Evolutionary conservation across 208 protist species (phyloP).

Genomic region (Leishmania martiniquensis): DNA sequence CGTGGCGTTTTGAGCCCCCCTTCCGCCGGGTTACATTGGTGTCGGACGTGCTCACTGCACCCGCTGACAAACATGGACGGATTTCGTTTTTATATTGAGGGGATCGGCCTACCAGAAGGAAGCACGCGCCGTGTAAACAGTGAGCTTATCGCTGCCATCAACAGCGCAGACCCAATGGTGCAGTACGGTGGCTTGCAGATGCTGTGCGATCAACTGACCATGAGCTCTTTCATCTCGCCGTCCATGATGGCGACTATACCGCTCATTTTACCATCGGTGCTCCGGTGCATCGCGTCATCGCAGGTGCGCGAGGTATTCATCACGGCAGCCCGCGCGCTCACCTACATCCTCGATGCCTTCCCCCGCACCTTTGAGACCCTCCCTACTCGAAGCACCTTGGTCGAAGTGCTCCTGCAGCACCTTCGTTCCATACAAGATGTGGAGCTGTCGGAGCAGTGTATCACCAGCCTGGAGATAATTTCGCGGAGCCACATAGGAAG

Average conservation of each 20-base stretch:
- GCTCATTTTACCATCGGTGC: slow-evolving; percentile 63
- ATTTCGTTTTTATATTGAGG: slow-evolving; percentile 27
- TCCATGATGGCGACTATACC: slow-evolving; percentile 59
- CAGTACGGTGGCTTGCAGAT: slow-evolving; percentile 64
- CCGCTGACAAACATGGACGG: slow-evolving; percentile 15
- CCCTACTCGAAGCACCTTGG: slow-evolving; percentile 51
- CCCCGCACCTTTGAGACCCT: slow-evolving; percentile 58
- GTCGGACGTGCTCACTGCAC: background rate
- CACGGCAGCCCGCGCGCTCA: slow-evolving; percentile 85
- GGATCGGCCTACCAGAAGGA: slow-evolving; percentile 24
- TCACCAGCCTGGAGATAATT: slow-evolving; percentile 93
- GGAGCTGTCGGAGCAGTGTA: slow-evolving; percentile 95
- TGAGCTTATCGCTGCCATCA: slow-evolving; percentile 45
- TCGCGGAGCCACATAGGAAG: slow-evolving; percentile 47
- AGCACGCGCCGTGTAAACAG: slow-evolving; percentile 25
- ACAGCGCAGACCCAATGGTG: slow-evolving; percentile 55
- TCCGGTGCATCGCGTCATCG: slow-evolving; percentile 74
- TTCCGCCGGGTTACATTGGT: background rate
- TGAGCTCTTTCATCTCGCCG: slow-evolving; percentile 84
- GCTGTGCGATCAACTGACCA: slow-evolving; percentile 93
- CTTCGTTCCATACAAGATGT: slow-evolving; percentile 93
- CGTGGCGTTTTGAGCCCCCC: background rate
- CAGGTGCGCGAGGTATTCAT: slow-evolving; percentile 92
- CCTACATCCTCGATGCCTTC: slow-evolving; percentile 91
- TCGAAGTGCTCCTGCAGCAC: slow-evolving; percentile 76